Percentiles rank a stretch among this genome's conserved stretches.
These are phyloP conservation scores for Neonectria punicea DNA, from an alignment of 2,329 filamentous ascomycete species.

Conservation along the genomic window DNA sequence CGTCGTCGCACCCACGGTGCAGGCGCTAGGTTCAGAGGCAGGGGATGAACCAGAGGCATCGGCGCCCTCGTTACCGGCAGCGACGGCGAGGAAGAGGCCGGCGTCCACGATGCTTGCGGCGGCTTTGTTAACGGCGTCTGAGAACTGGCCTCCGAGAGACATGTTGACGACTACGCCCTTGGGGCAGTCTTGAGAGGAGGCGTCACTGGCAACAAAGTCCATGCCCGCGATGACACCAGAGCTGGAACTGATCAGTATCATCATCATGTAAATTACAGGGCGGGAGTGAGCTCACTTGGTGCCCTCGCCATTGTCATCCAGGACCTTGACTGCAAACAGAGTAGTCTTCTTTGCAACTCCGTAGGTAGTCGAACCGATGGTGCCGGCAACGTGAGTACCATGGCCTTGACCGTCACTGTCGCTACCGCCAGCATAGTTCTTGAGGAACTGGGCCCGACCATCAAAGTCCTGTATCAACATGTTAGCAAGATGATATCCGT, in stretches of 20 bases:
- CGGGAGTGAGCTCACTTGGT: slow-evolving; percentile 33
- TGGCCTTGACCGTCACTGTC: slow-evolving; percentile 52
- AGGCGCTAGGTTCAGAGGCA: too few relatives aligned
- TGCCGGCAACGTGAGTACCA: slow-evolving; percentile 53
- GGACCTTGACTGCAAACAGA: slow-evolving; percentile 59
- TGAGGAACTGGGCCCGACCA: slow-evolving; percentile 47
- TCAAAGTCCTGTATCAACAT: slow-evolving; percentile 43
- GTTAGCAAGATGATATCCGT: background rate
- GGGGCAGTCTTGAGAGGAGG: slow-evolving; percentile 49
- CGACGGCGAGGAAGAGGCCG: too few relatives aligned
- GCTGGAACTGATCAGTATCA: slow-evolving; percentile 27
- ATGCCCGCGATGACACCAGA: slow-evolving; percentile 59
- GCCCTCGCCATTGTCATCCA: slow-evolving; percentile 49
- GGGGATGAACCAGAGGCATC: too few relatives aligned
- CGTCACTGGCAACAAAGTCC: slow-evolving; percentile 54
- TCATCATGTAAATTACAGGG: too few relatives aligned
- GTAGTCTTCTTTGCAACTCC: slow-evolving; percentile 56
- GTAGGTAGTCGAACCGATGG: slow-evolving; percentile 47
- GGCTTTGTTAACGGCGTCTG: too few relatives aligned
- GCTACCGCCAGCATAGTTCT: slow-evolving; percentile 42
- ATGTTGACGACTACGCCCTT: slow-evolving; percentile 64
- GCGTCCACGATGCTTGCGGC: too few relatives aligned
- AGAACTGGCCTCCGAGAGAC: slow-evolving; percentile 57
- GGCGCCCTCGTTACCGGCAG: too few relatives aligned
- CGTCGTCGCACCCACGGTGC: too few relatives aligned